Percentiles rank a stretch among this genome's conserved stretches.
phyloP scores from a whole-genome alignment of 129 eudicot genomes.

The Smallanthus sonchifolius region DNA sequence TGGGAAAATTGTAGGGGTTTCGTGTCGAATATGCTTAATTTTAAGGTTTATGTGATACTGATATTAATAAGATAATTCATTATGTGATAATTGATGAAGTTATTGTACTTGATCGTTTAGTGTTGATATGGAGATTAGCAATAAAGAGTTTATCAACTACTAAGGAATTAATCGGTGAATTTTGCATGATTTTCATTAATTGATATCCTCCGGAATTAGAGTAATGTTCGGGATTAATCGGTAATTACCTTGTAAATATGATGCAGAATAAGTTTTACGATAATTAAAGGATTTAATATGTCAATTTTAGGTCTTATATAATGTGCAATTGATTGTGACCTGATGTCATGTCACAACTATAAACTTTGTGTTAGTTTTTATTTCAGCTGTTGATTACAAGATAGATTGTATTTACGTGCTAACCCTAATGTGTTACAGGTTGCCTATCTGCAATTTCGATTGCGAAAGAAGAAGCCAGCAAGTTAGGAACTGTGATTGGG shows the following conservation, averaged over 20 bases:
- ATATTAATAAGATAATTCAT: neutral
- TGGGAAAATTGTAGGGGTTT: slow-evolving; percentile 1
- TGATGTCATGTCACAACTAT: neutral
- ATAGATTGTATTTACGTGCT: neutral
- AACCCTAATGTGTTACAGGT: slow-evolving; percentile 36
- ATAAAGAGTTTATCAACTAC: neutral
- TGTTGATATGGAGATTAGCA: neutral
- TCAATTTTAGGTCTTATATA: neutral
- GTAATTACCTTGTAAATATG: neutral
- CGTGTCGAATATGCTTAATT: neutral
- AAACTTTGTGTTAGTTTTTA: neutral
- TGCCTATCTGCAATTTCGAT: slow-evolving; percentile 46
- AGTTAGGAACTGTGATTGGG: slow-evolving; percentile 76
- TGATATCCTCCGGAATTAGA: neutral
- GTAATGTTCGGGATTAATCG: neutral
- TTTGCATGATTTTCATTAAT: neutral
- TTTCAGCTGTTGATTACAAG: neutral
- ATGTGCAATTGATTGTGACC: neutral
- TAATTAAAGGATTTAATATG: neutral
- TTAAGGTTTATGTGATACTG: neutral
- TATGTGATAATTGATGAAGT: neutral
- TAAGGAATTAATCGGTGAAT: neutral
- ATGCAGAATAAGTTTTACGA: neutral
- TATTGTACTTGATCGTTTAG: neutral
- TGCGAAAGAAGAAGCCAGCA: slow-evolving; percentile 62